Percentiles rank a stretch among this genome's conserved stretches.
Evolutionary conservation across 257 asterid species (phyloP).

Genomic region (Solanum clarkiae): DNA sequence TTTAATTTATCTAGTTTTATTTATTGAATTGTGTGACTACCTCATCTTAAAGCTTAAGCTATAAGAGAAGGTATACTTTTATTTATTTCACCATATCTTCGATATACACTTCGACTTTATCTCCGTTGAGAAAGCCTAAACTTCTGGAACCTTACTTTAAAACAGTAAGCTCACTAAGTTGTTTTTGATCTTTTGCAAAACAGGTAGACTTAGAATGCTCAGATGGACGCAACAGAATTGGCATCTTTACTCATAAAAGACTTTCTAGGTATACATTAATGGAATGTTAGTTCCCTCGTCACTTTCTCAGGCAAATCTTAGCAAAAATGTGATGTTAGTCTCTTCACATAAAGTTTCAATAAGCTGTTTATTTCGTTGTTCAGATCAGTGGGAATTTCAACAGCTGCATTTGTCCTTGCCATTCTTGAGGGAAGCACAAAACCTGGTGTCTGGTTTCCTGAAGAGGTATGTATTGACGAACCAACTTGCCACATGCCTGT

Average conservation of each 20-base stretch:
- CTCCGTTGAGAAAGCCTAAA: neutral
- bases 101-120: neutral
- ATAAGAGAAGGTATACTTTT: neutral
- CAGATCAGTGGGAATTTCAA: conserved; percentile 85
- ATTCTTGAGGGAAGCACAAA: conserved; percentile 87
- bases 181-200: neutral
- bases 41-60: neutral
- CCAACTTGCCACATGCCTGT: neutral
- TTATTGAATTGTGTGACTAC: neutral
- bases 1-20: neutral
- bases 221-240: conserved; percentile 60
- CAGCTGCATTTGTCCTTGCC: conserved; percentile 73
- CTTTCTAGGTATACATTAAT: conserved; percentile 35
- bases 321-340: neutral
- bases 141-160: neutral
- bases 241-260: conserved; percentile 76
- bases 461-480: conserved; percentile 41
- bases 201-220: conserved; percentile 89
- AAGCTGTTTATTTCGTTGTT: neutral
- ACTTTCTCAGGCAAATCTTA: neutral
- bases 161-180: neutral
- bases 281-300: neutral
- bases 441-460: conserved; percentile 97
- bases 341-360: neutral
- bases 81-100: neutral